A percentile compares a stretch with the other conserved stretches of the same genome.
These are phyloP conservation scores for Quillaja saponaria DNA, from an alignment of 306 rosid genomes.

Conservation along the genomic window DNA sequence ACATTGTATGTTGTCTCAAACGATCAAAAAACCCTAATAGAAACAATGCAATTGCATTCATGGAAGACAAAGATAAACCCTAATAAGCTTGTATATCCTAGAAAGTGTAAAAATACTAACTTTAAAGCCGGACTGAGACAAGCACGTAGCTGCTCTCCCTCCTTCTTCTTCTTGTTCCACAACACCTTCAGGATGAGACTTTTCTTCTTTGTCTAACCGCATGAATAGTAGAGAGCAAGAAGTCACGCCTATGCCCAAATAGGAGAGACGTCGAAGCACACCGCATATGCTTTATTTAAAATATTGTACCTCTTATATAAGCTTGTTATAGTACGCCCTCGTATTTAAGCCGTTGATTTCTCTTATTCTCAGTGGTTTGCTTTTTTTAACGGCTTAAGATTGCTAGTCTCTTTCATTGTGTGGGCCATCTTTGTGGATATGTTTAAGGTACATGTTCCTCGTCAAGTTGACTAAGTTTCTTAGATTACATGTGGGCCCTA, in stretches of 20 bases:
- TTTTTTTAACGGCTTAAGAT: background rate
- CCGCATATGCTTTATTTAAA: background rate
- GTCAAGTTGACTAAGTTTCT: no score
- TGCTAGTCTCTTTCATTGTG: background rate
- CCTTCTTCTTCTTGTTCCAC: slow-evolving; percentile 16
- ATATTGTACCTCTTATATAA: slow-evolving; percentile 21
- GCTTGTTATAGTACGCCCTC: background rate
- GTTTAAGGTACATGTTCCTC: no score
- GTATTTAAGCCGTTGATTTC: background rate
- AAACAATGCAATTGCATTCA: slow-evolving; percentile 5
- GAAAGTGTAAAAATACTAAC: slow-evolving; percentile 26
- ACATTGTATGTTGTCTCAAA: background rate
- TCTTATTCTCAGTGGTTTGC: background rate
- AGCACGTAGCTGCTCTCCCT: slow-evolving; percentile 10
- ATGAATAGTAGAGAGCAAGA: slow-evolving; percentile 28
- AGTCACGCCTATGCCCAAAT: slow-evolving; percentile 15
- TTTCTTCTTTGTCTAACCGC: slow-evolving; percentile 9
- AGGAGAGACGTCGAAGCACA: background rate
- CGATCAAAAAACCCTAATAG: slow-evolving; percentile 9
- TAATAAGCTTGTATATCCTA: slow-evolving; percentile 7
- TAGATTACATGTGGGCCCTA: no score
- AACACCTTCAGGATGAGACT: slow-evolving; percentile 12
- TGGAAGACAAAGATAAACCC: slow-evolving; percentile 24
- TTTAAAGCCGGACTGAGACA: slow-evolving; percentile 42
- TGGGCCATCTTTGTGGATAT: no score